Conservation (phyloP, 148 eudicot genomes). For the Rhododendron molle region DNA sequence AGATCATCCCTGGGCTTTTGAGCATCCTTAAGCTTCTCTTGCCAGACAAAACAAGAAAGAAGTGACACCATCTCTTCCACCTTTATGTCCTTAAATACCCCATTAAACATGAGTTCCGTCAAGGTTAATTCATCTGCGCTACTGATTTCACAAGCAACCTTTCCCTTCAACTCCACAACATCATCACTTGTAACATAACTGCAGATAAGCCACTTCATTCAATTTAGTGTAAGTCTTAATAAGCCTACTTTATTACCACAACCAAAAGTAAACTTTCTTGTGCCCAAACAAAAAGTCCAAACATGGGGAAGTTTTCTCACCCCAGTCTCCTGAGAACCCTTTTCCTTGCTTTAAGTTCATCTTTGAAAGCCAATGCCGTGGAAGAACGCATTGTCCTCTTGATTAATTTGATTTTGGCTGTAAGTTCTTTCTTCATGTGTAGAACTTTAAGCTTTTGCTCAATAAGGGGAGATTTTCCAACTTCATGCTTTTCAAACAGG, state of each 20-base stretch:
- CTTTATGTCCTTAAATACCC: constrained; percentile 74
- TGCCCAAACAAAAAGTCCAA: neutral
- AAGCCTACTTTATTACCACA: neutral
- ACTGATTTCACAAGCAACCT: constrained; percentile 95
- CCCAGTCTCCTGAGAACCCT: constrained; percentile 85
- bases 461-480: constrained; percentile 79
- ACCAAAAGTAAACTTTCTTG: neutral
- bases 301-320: constrained; percentile 32
- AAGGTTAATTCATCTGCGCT: constrained; percentile 95
- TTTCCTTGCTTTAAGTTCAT: constrained; percentile 95
- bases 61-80: constrained; percentile 93
- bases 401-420: constrained; percentile 62
- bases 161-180: constrained; percentile 91
- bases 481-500: constrained; percentile 78
- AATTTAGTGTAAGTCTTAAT: neutral
- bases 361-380: constrained; percentile 79
- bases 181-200: constrained; percentile 78
- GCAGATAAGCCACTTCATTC: constrained; percentile 23
- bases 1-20: constrained; percentile 92
- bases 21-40: constrained; percentile 90
- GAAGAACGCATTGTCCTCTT: constrained; percentile 67
- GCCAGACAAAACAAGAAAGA: constrained; percentile 95
- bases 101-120: constrained; percentile 88
- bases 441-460: constrained; percentile 70
- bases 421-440: constrained; percentile 75